These are phyloP conservation scores for Debaryomyces subglobosus DNA, from an alignment of 1,139 yeast genomes.

Conservation along the genomic window DNA sequence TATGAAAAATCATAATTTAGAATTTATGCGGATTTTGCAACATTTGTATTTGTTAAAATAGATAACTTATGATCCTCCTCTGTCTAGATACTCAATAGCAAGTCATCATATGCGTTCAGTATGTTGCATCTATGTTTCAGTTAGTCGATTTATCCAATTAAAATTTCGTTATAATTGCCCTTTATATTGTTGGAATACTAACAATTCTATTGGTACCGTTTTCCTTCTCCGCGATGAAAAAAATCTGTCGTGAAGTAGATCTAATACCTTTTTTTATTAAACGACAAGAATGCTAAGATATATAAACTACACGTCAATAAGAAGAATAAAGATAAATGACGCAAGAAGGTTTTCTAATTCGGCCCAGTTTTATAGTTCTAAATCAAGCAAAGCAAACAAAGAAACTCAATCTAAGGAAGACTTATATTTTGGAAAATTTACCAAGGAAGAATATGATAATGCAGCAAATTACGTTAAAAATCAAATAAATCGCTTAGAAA, in stretches of 20 bases:
- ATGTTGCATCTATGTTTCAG: no score
- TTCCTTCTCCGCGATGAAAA: background rate
- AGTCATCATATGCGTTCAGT: no score
- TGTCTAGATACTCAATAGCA: no score
- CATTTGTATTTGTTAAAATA: no score
- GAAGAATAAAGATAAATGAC: background rate
- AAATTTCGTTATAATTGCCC: no score
- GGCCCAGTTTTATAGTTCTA: background rate
- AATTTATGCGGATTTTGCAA: no score
- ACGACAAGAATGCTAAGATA: background rate
- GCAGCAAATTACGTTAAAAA: conserved; percentile 39
- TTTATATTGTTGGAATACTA: no score
- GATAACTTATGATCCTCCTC: no score
- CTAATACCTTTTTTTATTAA: background rate
- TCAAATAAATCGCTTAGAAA: conserved; percentile 39
- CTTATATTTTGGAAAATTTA: conserved; percentile 35
- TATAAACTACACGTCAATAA: background rate
- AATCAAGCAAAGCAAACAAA: background rate
- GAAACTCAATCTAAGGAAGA: conserved; percentile 17
- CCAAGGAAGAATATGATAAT: conserved; percentile 44
- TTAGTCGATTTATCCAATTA: background rate
- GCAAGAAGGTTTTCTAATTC: background rate
- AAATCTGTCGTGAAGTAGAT: background rate
- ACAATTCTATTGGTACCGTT: no score
- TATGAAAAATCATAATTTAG: no score